Conservation (phyloP, 23 red algal genomes). For the Agarophyton chilense region DNA sequence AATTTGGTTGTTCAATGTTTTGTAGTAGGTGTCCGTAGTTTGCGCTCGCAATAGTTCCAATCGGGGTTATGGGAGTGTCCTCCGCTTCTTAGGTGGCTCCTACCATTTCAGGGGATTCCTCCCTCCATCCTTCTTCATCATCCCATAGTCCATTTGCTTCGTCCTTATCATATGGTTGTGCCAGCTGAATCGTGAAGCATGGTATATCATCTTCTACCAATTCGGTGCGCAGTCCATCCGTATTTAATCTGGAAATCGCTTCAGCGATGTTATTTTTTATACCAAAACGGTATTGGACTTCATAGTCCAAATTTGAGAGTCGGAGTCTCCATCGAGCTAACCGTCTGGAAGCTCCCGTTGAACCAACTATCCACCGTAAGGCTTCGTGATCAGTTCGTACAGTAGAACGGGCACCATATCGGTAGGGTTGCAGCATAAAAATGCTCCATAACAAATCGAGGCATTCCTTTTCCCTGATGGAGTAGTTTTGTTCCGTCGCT, state of each 20-base stretch:
- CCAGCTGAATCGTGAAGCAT: neutral
- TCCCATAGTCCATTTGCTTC: neutral
- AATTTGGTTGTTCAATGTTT: no score
- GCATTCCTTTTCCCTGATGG: conserved; percentile 3
- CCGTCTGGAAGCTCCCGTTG: neutral
- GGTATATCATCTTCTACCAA: neutral
- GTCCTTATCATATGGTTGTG: no score
- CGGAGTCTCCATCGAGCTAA: conserved; percentile 1
- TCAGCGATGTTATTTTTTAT: conserved; percentile 23
- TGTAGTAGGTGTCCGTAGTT: no score
- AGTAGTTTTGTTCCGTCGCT: conserved; percentile 13
- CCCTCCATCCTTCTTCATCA: neutral
- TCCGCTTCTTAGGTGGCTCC: neutral
- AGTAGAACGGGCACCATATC: conserved; percentile 1
- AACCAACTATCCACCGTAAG: conserved; percentile 38
- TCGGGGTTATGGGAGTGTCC: neutral
- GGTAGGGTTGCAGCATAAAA: neutral
- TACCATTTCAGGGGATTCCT: neutral
- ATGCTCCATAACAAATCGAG: conserved; percentile 45
- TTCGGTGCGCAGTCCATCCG: neutral
- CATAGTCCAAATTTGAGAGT: conserved; percentile 13
- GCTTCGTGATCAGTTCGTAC: conserved; percentile 23
- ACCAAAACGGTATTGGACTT: neutral
- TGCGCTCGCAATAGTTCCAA: no score
- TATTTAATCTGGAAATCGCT: neutral